Conservation (phyloP, 2,329 filamentous ascomycete genomes). For the Fusarium nygamai region DNA sequence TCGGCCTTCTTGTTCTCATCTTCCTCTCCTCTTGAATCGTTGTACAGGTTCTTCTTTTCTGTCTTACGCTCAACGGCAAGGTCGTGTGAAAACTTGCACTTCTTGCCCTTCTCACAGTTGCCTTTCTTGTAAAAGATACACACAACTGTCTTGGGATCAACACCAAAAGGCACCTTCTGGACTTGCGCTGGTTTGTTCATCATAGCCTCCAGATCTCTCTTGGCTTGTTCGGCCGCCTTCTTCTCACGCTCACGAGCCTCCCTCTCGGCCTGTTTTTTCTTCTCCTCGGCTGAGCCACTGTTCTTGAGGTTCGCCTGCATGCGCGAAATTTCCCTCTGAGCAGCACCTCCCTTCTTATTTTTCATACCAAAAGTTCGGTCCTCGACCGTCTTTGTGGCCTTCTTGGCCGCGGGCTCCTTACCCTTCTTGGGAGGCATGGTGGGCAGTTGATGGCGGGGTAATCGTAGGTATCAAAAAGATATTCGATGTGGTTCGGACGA, state of each 20-base stretch:
- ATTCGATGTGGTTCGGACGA: neutral
- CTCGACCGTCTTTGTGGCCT: conserved; percentile 75
- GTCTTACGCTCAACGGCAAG: conserved; percentile 88
- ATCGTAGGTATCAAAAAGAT: conserved; percentile 27
- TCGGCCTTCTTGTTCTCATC: conserved; percentile 88
- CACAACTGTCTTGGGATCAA: conserved; percentile 96
- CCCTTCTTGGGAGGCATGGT: conserved; percentile 79
- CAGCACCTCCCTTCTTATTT: conserved; percentile 95
- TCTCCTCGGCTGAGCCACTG: conserved; percentile 86
- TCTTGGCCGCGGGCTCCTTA: conserved; percentile 66
- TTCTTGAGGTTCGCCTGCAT: conserved; percentile 78
- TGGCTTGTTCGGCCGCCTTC: conserved; percentile 86
- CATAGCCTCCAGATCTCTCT: conserved; percentile 80
- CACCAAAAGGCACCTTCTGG: conserved; percentile 98
- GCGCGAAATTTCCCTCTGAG: conserved; percentile 90
- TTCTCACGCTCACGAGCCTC: conserved; percentile 83
- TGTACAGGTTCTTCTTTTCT: conserved; percentile 91
- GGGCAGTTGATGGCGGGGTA: conserved; percentile 49
- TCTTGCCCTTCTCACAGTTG: conserved; percentile 94
- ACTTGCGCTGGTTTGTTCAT: conserved; percentile 92
- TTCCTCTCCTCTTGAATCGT: conserved; percentile 76
- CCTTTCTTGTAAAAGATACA: conserved; percentile 99
- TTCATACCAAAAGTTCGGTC: conserved; percentile 99
- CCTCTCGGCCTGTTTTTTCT: conserved; percentile 77
- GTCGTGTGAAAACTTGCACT: conserved; percentile 98